Base-by-base conservation (phyloP, 306 rosid genomes). In the Dicorynia guianensis region DNA sequence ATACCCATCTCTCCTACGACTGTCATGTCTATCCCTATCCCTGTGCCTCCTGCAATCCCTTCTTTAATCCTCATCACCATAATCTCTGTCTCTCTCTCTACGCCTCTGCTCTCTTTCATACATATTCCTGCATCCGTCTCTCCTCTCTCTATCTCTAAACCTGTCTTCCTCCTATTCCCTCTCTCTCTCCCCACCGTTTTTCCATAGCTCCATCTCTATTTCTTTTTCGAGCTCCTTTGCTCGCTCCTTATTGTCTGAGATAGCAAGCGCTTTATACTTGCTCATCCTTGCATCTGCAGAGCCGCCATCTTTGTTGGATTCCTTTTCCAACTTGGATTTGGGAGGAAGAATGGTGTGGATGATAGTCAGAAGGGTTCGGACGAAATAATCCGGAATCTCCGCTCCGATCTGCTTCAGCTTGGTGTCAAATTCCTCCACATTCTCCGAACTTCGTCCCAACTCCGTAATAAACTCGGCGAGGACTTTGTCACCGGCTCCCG, bases 401-500 rank as follows among this genome's bases (percentile, higher is more conserved):
- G 93, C 93, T 0, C 95, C 98, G 14, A 87, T 87, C 64, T 89
- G 85, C 80, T 89, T 94, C 80, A 94, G 49, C 33, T 85, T 83
- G 0, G 80, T 20, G 11, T 87, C 88, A 38, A 94, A 94, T 40
- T 89, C 95, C 1, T 88, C 92, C 3, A 77, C 95, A 3, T 82
- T 68, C 58, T 87, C 30, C 30, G 30, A 25, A 25, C 86, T 59
- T 6, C 83, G 86, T 0, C 95, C 98, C 76, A 88, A 18, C n/a
- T 91, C 95, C 3, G 89, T 89, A 1, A 94, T 88, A 78, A 88
- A 91, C 84, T 94, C 97, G 0, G 97, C 97, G 2, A 90, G 82
- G 3, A 87, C 89, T 64, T 89, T 88, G 75, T 94, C 96, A 14
- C 91, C 88, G 53, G 82, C 65, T 15, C 98, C 97, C 12, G 87